These are phyloP conservation scores for Plantago elongata DNA, from an alignment of 257 asterid species.

Conservation along the genomic window DNA sequence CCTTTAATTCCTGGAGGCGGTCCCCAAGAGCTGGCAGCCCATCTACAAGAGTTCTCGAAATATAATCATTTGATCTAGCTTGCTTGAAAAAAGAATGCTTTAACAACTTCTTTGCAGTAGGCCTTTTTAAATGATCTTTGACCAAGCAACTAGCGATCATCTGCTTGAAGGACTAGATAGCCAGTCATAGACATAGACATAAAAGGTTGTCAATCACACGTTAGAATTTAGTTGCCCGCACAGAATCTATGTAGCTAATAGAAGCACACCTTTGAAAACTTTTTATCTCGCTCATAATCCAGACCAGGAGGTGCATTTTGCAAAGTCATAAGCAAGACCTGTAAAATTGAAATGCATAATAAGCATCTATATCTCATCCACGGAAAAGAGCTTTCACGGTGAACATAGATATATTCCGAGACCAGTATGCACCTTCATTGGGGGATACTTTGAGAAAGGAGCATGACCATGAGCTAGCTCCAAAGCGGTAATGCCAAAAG, in stretches of 20 bases:
- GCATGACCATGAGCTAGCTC: constrained; percentile 99
- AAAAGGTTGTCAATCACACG: constrained; percentile 19
- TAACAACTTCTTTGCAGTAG: constrained; percentile 79
- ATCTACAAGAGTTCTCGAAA: constrained; percentile 62
- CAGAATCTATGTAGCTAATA: neutral
- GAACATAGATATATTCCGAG: constrained; percentile 10
- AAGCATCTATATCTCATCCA: constrained; percentile 13
- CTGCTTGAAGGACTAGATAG: constrained; percentile 79
- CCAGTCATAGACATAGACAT: constrained; percentile 27
- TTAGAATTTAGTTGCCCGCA: neutral
- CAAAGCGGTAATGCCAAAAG: constrained; percentile 97
- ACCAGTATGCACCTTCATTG: constrained; percentile 71
- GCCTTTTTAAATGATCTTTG: constrained; percentile 94
- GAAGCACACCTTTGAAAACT: constrained; percentile 76
- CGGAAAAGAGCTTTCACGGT: constrained; percentile 3
- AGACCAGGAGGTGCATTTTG: constrained; percentile 99
- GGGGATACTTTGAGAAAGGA: constrained; percentile 98
- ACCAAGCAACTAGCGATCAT: constrained; percentile 97
- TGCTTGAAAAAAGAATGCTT: constrained; percentile 93
- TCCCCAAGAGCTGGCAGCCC: constrained; percentile 94
- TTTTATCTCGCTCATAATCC: constrained; percentile 92
- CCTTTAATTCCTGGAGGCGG: constrained; percentile 81
- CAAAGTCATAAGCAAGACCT: constrained; percentile 97
- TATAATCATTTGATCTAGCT: constrained; percentile 89
- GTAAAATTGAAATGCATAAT: constrained; percentile 15